phyloP scores from a whole-genome alignment of 352 stramenopile genomes.

The Pythium rhizo-oryzae region DNA sequence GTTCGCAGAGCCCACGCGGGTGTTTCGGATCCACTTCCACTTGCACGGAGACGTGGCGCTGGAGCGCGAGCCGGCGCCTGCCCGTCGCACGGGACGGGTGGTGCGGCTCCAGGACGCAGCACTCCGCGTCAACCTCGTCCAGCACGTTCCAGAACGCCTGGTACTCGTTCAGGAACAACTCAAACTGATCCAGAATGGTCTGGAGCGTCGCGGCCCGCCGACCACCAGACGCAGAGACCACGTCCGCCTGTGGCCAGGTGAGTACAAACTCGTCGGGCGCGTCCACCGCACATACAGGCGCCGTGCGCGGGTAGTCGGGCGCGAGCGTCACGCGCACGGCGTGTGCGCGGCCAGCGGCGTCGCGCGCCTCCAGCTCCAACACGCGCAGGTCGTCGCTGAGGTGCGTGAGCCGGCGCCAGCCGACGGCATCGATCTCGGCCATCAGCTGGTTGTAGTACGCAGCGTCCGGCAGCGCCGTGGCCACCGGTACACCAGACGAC shows the following conservation, averaged over 20 bases:
- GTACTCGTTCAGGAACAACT: conserved; percentile 57
- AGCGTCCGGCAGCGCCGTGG: conserved; percentile 37
- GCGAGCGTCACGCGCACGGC: conserved; percentile 45
- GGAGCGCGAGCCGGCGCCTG: conserved; percentile 63
- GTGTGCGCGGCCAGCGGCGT: conserved; percentile 47
- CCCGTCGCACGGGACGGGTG: conserved; percentile 65
- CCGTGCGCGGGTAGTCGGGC: conserved; percentile 37
- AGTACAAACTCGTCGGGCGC: conserved; percentile 57
- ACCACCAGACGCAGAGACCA: neutral
- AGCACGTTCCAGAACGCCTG: conserved; percentile 82
- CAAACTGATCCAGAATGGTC: conserved; percentile 50
- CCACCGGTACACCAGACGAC: neutral
- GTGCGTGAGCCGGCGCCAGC: conserved; percentile 56
- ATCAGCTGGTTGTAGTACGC: conserved; percentile 66
- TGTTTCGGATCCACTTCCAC: conserved; percentile 58
- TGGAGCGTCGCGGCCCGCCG: conserved; percentile 11
- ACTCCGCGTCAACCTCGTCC: conserved; percentile 70
- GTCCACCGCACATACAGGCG: conserved; percentile 51
- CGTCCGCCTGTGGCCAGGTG: conserved; percentile 26
- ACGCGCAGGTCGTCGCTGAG: conserved; percentile 61
- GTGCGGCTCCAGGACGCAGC: conserved; percentile 80
- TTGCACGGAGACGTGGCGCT: conserved; percentile 72
- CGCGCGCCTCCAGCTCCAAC: conserved; percentile 54
- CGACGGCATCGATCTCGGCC: conserved; percentile 58
- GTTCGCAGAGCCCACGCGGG: conserved; percentile 51